Base-by-base conservation (phyloP, 2,329 filamentous ascomycete species). In the Plectosphaerella plurivora region DNA sequence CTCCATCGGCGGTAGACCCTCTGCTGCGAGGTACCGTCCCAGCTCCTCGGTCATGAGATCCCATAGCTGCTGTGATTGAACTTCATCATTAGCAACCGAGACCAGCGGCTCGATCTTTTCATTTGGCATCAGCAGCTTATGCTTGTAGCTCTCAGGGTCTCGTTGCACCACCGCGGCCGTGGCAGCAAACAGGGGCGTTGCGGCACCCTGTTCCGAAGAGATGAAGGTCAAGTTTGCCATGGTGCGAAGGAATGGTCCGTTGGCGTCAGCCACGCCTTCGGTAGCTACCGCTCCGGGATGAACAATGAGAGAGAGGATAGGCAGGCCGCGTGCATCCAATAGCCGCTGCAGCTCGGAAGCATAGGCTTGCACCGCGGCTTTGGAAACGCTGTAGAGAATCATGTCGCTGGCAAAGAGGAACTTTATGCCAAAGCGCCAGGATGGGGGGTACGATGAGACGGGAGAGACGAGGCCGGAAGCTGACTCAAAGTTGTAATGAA, bases 381-480 rank as follows among this genome's bases (percentile, higher is more conserved):
- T 63, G 47, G 60, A 53, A 4, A 61, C 45, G 55, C 45, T 56
- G 48, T 61, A 65, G 18, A 56, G 56, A 4, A 61, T 33, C 55
- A 60, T 59, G 45, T 63, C 58, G 14, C 55, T 52, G 12, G 42
- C 39, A 39, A 62, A 60, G 3, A 59, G 5, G 44, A 50, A 51
- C 18, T 42, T 47, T 1, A 42, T 47, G 1, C 59, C 0, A 11
- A 50, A 53, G 3, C 55, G 51, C 50, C 51, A 61, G 4, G 50
- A 16, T 52, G 50, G 56, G 2, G 61, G 56, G 0, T 56, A 45
- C 2, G 47, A 50, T 1, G 48, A 49, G 1, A 59, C 45, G 1
- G 54, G 51, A 1, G 52, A 48, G 7, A 35, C 20, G 8, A 61
- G 55, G n/a, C 52, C 41, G 16, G 47, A 8, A 1, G 55, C 20